Evolutionary conservation across 345 rosid genomes (phyloP).

Genomic region (Brassica nigra): DNA sequence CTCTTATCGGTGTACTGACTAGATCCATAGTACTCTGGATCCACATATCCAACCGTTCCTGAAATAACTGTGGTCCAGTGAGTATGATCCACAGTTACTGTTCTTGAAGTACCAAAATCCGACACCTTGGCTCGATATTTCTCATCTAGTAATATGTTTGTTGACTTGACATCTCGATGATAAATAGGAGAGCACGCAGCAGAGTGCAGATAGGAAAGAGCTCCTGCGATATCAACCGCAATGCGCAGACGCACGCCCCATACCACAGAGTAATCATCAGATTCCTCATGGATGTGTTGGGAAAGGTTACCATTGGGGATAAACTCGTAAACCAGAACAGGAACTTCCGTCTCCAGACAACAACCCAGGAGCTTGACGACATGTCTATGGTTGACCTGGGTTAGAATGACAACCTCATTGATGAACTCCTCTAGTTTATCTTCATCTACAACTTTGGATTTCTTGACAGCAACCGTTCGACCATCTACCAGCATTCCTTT

Average conservation of each 20-base stretch:
- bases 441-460: slow-evolving; percentile 40
- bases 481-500: slow-evolving; percentile 40
- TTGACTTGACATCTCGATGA: slow-evolving; percentile 19
- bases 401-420: slow-evolving; percentile 47
- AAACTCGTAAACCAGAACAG: slow-evolving; percentile 46
- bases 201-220: slow-evolving; percentile 10
- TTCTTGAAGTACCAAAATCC: slow-evolving; percentile 3
- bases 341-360: slow-evolving; percentile 50
- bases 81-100: slow-evolving; percentile 11
- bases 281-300: neutral
- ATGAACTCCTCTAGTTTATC: slow-evolving; percentile 48
- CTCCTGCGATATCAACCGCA: slow-evolving; percentile 31
- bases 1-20: slow-evolving; percentile 9
- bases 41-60: slow-evolving; percentile 34
- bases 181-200: neutral
- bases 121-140: slow-evolving; percentile 17
- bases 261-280: slow-evolving; percentile 1
- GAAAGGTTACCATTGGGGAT: slow-evolving; percentile 14
- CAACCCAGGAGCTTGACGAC: slow-evolving; percentile 37
- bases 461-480: slow-evolving; percentile 45
- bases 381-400: slow-evolving; percentile 48
- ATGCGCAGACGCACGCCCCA: slow-evolving; percentile 20
- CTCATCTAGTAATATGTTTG: slow-evolving; percentile 15
- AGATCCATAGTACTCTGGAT: slow-evolving; percentile 16
- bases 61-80: slow-evolving; percentile 12